Conservation (phyloP, 2,329 filamentous ascomycete species). For the Calonectria naviculata region DNA sequence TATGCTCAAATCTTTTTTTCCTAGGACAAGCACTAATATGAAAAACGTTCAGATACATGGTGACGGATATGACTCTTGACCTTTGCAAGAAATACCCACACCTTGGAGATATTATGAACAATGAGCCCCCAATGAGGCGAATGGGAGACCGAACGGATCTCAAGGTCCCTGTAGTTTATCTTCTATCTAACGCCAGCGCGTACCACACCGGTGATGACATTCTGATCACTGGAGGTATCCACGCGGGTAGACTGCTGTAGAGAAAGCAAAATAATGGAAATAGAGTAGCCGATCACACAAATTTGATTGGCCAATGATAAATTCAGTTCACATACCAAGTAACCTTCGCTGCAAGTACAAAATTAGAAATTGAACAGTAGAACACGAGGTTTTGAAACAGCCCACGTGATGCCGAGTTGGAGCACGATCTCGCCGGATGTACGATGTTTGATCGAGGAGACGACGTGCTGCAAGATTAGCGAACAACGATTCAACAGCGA, state of each 20-base stretch:
- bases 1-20: too few species aligned
- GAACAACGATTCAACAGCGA: not conserved
- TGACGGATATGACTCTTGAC: constrained; percentile 48
- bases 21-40: not conserved
- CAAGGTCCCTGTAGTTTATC: constrained; percentile 52
- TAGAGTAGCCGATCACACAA: not conserved
- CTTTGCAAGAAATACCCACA: constrained; percentile 40
- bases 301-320: not conserved
- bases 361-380: not conserved
- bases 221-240: constrained; percentile 49
- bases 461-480: not conserved
- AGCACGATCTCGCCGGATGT: not conserved
- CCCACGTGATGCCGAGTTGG: not conserved
- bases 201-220: constrained; percentile 55
- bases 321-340: not conserved
- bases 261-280: not conserved
- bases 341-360: not conserved
- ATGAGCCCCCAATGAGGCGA: constrained; percentile 51
- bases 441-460: not conserved
- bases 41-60: constrained; percentile 40
- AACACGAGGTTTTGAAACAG: not conserved
- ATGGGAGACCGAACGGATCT: constrained; percentile 52
- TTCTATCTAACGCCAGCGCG: constrained; percentile 52
- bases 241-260: constrained; percentile 37
- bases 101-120: constrained; percentile 49